These are phyloP conservation scores for Hypholoma sublateritium DNA, from an alignment of 768 basidiomycete genomes.

Conservation along the genomic window DNA sequence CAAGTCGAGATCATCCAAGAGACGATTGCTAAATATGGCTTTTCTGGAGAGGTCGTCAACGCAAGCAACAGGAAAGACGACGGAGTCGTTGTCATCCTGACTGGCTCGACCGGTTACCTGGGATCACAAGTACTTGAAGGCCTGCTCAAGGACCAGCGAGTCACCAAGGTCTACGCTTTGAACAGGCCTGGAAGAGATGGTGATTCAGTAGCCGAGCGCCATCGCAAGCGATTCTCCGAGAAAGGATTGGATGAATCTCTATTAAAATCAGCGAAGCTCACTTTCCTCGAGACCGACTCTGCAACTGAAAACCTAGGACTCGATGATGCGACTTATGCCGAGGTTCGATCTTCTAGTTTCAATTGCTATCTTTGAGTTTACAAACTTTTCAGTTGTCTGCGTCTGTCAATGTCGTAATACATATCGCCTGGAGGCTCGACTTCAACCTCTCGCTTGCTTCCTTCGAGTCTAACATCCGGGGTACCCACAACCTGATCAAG, in stretches of 20 bases:
- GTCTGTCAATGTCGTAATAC: constrained; percentile 36
- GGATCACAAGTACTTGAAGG: constrained; percentile 32
- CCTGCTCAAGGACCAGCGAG: constrained; percentile 21
- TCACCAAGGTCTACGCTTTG: constrained; percentile 31
- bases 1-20: not conserved
- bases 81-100: constrained; percentile 26
- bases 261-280: constrained; percentile 5
- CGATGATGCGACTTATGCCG: not conserved
- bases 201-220: not conserved
- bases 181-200: constrained; percentile 24
- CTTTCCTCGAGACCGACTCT: constrained; percentile 4
- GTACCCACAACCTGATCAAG: constrained; percentile 46
- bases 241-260: constrained; percentile 4
- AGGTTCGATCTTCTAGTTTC: not conserved
- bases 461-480: constrained; percentile 48
- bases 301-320: constrained; percentile 3
- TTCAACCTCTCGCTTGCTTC: constrained; percentile 49
- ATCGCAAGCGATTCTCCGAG: constrained; percentile 3
- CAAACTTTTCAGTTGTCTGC: constrained; percentile 25
- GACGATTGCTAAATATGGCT: constrained; percentile 8
- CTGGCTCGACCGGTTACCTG: constrained; percentile 36
- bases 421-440: constrained; percentile 43
- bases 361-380: not conserved
- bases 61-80: constrained; percentile 3
- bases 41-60: not conserved